Evolutionary conservation across 495 filamentous ascomycete genomes (phyloP), one percentile per base, ranked within the genome.

Genomic region (Aspergillus taichungensis): DNA sequence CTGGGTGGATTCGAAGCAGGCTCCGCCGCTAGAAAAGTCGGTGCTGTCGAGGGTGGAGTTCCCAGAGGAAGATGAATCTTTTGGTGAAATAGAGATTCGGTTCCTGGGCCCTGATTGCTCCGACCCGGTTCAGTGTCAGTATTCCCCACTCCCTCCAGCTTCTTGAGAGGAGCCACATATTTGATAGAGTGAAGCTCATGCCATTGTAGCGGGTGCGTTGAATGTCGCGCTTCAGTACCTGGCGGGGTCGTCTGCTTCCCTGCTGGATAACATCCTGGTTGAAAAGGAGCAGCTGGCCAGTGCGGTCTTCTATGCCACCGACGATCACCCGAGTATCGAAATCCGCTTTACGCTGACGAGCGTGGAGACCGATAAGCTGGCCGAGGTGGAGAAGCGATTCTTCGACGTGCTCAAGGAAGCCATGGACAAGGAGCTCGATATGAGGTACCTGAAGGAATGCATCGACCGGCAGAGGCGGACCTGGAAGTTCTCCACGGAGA

Each of bases 31-130:
- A 24, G 67, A 75, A 36, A 69, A 86, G 56, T 87, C 85, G 1
- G 67, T 78, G 14, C 66, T 89, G 37, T 74, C 89, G 55, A 85
- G 70, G 6, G 82, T 96, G 30, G 82, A 94, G 46, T 99, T 99
- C 53, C 94, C 92, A 0, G 94, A 99, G 63, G 90, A 95, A 56
- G 92, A 99, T 51, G 92, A 99, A 52, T 88, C 86, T 1, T 83
- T 75, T 42, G 92, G 92, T 32, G 89, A 97, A 56, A 77, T 97
- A 35, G 58, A 83, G 40, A 75, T 96, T 34, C 83, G 73, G 6
- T 92, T 92, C 61, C 76, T 97, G 43, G 92, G 92, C 31, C 94
- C 92, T 0, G 72, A 80, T 46, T 85, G 82, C 61, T 80, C 71
- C 47, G 80, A 95, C 55, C 52, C 63, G 11, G 67, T 71, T 49